Conservation (phyloP, 768 basidiomycete species). For the Ramaria sp. region DNA sequence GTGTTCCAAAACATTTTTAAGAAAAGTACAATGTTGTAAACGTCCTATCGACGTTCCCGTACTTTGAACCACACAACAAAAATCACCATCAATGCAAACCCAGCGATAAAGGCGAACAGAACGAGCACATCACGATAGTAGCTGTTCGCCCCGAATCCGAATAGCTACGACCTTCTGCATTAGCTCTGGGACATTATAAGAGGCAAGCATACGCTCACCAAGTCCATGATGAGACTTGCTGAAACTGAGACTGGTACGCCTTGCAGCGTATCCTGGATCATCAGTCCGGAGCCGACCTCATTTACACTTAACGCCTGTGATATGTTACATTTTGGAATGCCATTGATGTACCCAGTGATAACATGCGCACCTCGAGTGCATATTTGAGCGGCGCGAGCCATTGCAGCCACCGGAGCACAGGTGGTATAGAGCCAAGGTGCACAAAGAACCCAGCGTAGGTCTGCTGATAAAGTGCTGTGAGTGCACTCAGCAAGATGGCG, state of each 20-base stretch:
- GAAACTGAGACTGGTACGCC: constrained; percentile 79
- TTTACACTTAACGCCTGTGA: constrained; percentile 70
- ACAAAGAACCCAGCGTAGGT: constrained; percentile 91
- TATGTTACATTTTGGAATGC: not conserved
- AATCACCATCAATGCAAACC: constrained; percentile 65
- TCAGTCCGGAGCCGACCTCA: constrained; percentile 80
- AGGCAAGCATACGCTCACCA: constrained; percentile 34
- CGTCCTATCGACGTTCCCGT: constrained; percentile 54
- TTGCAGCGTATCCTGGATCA: constrained; percentile 67
- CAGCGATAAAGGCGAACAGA: constrained; percentile 76
- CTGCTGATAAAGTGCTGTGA: constrained; percentile 67
- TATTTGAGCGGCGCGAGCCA: constrained; percentile 84
- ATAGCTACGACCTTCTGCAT: constrained; percentile 38
- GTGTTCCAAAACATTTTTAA: not conserved
- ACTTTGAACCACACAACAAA: constrained; percentile 68
- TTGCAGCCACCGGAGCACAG: constrained; percentile 87
- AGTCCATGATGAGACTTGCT: constrained; percentile 76
- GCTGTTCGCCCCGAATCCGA: constrained; percentile 72
- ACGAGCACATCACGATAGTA: constrained; percentile 90
- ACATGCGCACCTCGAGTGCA: constrained; percentile 39
- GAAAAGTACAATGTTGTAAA: not conserved
- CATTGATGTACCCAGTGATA: not conserved
- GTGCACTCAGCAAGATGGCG: constrained; percentile 79
- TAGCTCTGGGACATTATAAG: not conserved
- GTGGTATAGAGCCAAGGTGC: constrained; percentile 74